Conservation (phyloP, 2,329 filamentous ascomycete species). For the Monosporascus sp. region DNA sequence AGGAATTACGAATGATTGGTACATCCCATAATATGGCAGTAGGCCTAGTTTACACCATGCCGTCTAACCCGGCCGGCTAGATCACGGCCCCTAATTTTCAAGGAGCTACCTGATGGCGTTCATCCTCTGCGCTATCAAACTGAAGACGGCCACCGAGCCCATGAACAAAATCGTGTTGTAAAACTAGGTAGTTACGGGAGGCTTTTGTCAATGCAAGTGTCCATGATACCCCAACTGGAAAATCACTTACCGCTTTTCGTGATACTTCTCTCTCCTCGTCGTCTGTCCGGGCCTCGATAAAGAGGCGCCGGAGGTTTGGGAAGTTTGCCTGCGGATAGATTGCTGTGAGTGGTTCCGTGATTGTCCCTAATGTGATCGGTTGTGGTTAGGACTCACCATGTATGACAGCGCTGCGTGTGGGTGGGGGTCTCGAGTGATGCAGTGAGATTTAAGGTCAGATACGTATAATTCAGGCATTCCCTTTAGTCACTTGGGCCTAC, state of each 20-base stretch:
- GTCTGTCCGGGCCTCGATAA: constrained; percentile 89
- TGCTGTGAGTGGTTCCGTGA: neutral
- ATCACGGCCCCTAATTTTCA: neutral
- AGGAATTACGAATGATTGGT: too few species aligned
- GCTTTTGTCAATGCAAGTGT: too few species aligned
- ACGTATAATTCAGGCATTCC: too few species aligned
- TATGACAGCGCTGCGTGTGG: neutral
- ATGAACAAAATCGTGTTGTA: constrained; percentile 97
- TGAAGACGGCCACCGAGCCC: constrained; percentile 92
- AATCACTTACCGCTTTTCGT: constrained; percentile 70
- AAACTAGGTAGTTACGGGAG: constrained; percentile 56
- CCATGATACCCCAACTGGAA: neutral
- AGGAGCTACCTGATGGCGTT: constrained; percentile 39
- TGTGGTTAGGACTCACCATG: constrained; percentile 3
- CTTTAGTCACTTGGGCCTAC: too few species aligned
- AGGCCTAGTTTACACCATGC: neutral
- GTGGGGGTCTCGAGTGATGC: too few species aligned
- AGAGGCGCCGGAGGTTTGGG: constrained; percentile 91
- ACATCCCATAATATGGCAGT: neutral
- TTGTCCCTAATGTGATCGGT: neutral
- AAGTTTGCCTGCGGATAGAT: constrained; percentile 64
- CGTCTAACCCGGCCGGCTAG: neutral
- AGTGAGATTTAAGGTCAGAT: too few species aligned
- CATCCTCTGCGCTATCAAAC: constrained; percentile 85
- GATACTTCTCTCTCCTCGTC: constrained; percentile 94